Evolutionary conservation across 768 basidiomycete species (phyloP).

Genomic region (Lepiota brunneoincarnata): DNA sequence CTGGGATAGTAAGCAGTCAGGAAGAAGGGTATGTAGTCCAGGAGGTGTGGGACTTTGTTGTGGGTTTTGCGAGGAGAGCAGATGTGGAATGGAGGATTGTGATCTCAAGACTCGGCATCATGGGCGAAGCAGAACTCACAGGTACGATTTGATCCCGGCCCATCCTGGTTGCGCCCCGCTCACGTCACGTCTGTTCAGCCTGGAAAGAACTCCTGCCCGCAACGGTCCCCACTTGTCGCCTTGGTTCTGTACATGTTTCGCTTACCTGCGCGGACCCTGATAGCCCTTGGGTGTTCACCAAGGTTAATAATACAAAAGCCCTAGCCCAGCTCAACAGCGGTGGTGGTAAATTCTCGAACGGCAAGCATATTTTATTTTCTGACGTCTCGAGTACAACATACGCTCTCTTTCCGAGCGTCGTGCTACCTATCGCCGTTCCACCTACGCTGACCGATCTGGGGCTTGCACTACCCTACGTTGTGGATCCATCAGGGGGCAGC

Average conservation of each 20-base stretch:
- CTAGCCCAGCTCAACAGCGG: slow-evolving; percentile 13
- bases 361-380: slow-evolving; percentile 23
- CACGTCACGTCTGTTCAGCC: slow-evolving; percentile 37
- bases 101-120: slow-evolving; percentile 63
- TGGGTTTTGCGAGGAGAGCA: slow-evolving; percentile 58
- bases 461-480: slow-evolving; percentile 2
- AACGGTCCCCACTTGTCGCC: slow-evolving; percentile 33
- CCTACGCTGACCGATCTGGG: slow-evolving; percentile 6
- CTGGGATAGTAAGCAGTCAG: not conserved
- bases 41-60: slow-evolving; percentile 71
- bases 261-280: slow-evolving; percentile 59
- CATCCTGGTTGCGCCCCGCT: slow-evolving; percentile 3
- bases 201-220: slow-evolving; percentile 58
- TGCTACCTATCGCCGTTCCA: slow-evolving; percentile 6
- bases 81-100: slow-evolving; percentile 82
- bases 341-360: slow-evolving; percentile 21
- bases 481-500: not conserved
- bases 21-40: slow-evolving; percentile 50
- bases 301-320: slow-evolving; percentile 19
- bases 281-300: slow-evolving; percentile 58
- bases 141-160: slow-evolving; percentile 41
- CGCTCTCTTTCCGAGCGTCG: slow-evolving; percentile 3
- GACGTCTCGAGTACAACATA: slow-evolving; percentile 14
- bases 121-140: slow-evolving; percentile 58
- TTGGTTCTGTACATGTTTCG: slow-evolving; percentile 57